A percentile compares a stretch with the other conserved stretches of the same genome.
Evolutionary conservation across 208 protist genomes (phyloP).

Genomic region (Herpetomonas tarakana): DNA sequence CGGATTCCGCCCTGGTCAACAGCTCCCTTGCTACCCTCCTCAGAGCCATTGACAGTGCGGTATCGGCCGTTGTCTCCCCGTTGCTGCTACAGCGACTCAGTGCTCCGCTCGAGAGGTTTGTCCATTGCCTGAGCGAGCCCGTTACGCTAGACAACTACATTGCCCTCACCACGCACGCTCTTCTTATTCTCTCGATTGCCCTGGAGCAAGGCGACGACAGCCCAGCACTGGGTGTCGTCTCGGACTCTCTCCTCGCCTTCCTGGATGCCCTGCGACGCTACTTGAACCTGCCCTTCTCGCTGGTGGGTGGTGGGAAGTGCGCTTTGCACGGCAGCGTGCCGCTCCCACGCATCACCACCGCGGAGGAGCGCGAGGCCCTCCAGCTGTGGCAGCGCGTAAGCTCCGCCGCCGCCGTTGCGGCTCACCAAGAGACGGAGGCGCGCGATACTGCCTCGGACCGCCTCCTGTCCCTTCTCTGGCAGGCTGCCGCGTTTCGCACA

Average conservation of each 20-base stretch:
- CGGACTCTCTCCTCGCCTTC: slow-evolving; percentile 36
- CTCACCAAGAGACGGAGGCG: slow-evolving; percentile 14
- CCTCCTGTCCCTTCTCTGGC: slow-evolving; percentile 56
- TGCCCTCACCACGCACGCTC: slow-evolving; percentile 8
- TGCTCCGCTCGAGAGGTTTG: not conserved
- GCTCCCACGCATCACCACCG: slow-evolving; percentile 62
- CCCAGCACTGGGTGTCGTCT: slow-evolving; percentile 4
- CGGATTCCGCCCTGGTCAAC: slow-evolving; percentile 37
- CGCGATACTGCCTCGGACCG: not conserved
- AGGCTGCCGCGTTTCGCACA: slow-evolving; percentile 59
- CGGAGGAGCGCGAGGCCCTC: slow-evolving; percentile 64
- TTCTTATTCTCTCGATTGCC: slow-evolving; percentile 16
- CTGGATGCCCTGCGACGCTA: slow-evolving; percentile 56
- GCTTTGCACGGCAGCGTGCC: slow-evolving; percentile 43
- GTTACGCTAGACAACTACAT: slow-evolving; percentile 3
- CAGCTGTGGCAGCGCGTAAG: slow-evolving; percentile 23
- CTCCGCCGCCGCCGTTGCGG: not conserved
- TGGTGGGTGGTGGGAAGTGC: slow-evolving; percentile 30
- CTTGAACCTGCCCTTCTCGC: slow-evolving; percentile 68
- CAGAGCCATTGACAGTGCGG: not conserved
- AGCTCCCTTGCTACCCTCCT: slow-evolving; percentile 20
- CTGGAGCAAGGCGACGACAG: not conserved
- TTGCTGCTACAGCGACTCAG: slow-evolving; percentile 17
- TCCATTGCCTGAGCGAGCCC: not conserved
- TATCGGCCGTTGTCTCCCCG: slow-evolving; percentile 9